Conservation (phyloP, 2,329 filamentous ascomycete species). For the Aspergillus pseudoviridinutans region DNA sequence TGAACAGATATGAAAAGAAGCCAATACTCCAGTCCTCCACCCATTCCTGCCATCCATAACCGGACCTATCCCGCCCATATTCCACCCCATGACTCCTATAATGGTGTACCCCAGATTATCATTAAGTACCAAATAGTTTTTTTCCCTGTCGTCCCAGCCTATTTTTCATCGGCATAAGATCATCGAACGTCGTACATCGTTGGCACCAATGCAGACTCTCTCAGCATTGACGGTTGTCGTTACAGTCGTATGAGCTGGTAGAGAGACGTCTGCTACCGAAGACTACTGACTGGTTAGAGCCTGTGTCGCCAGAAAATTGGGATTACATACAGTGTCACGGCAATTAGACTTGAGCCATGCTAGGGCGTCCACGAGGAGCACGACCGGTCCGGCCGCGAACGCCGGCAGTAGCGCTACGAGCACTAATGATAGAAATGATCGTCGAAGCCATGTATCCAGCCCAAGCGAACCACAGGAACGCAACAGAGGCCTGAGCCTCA, state of each 20-base stretch:
- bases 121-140: not conserved
- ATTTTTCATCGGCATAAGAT: not conserved
- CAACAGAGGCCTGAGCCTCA: slow-evolving; percentile 48
- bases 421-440: slow-evolving; percentile 31
- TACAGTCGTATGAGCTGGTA: not conserved
- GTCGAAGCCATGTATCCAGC: slow-evolving; percentile 41
- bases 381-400: slow-evolving; percentile 30
- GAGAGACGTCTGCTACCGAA: not conserved
- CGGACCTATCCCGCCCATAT: not conserved
- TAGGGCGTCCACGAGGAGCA: slow-evolving; percentile 33
- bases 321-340: not conserved
- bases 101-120: not conserved
- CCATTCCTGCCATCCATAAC: not conserved
- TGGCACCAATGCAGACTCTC: not conserved
- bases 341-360: slow-evolving; percentile 44
- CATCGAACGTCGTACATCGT: not conserved
- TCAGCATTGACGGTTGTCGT: not conserved
- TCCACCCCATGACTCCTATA: not conserved
- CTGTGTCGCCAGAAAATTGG: too few species aligned
- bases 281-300: not conserved
- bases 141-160: not conserved
- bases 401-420: slow-evolving; percentile 31
- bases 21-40: not conserved
- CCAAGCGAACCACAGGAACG: slow-evolving; percentile 52
- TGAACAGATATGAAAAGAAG: not conserved